Base-by-base conservation (phyloP, 1,284 basidiomycete species). In the Xerocomus nothofagi region DNA sequence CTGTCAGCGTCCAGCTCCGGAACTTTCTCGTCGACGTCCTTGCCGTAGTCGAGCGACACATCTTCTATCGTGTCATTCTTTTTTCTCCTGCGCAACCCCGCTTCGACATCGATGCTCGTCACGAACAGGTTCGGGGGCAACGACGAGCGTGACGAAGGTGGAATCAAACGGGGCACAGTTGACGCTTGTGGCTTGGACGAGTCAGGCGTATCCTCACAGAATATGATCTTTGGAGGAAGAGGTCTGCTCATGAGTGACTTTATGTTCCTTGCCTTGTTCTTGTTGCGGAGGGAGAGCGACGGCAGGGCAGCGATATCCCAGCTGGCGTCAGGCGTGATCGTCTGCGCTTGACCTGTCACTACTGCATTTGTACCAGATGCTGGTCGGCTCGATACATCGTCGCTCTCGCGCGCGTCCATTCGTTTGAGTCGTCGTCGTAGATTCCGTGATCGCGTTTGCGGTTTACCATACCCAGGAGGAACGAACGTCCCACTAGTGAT, bases 201-300 rank as follows among this genome's bases (percentile, higher is more conserved):
- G 26, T 44, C 39, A 4, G 15, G 34, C 23, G 44, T 37, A 7
- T 67, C 58, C 2, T 39, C 53, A 57, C n/a, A n/a, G n/a, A 88
- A 89, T n/a, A 82, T 68, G 48, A 88, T 85, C 61, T 80, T 86
- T 23, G 72, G 61, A 0, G 80, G 75, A 4, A 80, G 68, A 0
- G 75, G 71, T 11, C 61, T 71, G 0, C 65, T 54, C 65, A 86
- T 73, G 4, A 77, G 69, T 34, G 76, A 69, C 58, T 78, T 82
- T 67, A 84, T 88, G 11, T 80, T 82, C 51, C 78, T 83, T 43
- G 78, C 80, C 66, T 89, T 88, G 67, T 88, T 88, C 65, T 88
- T 88, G 61, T 87, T 88, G 42, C 79, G 73, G 14, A 88, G 67
- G 1, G 79, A 80, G 44, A 80, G 71, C 21, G 63, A 68, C 48